phyloP scores from a whole-genome alignment of 164 flowering plant genomes.

The Magnolia changhungtana region DNA sequence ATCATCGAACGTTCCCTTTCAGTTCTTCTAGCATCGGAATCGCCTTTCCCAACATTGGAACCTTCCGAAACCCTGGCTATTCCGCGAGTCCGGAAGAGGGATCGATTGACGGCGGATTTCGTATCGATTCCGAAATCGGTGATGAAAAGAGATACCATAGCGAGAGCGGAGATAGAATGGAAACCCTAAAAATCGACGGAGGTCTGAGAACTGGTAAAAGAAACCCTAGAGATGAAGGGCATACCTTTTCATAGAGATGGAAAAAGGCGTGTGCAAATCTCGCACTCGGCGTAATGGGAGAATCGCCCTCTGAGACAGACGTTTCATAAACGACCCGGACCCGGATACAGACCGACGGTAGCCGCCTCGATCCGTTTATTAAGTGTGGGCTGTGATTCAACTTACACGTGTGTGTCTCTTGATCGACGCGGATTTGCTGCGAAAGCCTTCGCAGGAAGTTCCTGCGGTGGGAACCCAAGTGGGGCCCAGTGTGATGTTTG shows the following conservation, averaged over 20 bases:
- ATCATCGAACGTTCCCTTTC: background rate
- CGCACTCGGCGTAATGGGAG: background rate
- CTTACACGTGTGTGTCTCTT: too few relatives aligned
- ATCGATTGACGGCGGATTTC: constrained; percentile 1
- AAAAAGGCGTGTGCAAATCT: background rate
- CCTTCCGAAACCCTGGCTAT: constrained; percentile 9
- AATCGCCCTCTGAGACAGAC: background rate
- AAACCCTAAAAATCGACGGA: constrained; percentile 7
- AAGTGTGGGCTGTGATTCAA: too few relatives aligned
- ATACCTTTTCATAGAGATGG: background rate
- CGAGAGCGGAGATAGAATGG: background rate
- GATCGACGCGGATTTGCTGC: too few relatives aligned
- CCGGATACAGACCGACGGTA: too few relatives aligned
- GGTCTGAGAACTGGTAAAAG: background rate
- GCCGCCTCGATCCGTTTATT: too few relatives aligned
- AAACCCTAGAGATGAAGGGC: constrained; percentile 5
- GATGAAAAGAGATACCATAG: constrained; percentile 10
- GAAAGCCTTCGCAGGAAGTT: too few relatives aligned
- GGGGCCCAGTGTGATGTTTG: too few relatives aligned
- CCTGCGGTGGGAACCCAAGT: too few relatives aligned
- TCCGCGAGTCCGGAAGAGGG: background rate
- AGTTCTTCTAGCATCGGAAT: background rate
- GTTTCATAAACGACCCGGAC: too few relatives aligned
- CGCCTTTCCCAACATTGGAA: background rate
- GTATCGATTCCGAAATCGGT: constrained; percentile 10